Evolutionary conservation across 1,139 yeast genomes (phyloP).

Genomic region (Kodamaea fungicola): DNA sequence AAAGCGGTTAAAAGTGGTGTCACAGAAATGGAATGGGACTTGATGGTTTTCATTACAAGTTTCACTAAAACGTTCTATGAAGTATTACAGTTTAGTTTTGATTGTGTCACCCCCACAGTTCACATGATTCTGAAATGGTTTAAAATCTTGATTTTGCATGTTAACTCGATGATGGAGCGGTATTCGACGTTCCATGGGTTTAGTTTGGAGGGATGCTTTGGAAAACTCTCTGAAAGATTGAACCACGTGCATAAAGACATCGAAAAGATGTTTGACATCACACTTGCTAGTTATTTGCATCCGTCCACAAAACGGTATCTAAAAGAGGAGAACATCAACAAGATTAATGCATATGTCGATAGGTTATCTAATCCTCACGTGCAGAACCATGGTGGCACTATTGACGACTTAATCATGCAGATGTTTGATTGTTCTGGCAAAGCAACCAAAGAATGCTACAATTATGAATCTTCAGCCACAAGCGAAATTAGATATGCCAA

Average conservation of each 20-base stretch:
- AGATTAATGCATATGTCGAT: slow-evolving; percentile 11
- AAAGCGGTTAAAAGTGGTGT: background rate
- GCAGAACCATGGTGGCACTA: background rate
- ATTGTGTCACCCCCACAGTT: slow-evolving; percentile 11
- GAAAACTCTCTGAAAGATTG: slow-evolving; percentile 6
- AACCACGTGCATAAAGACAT: slow-evolving; percentile 11
- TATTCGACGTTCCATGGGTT: slow-evolving; percentile 1
- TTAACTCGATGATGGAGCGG: slow-evolving; percentile 9
- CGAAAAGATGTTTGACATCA: slow-evolving; percentile 16
- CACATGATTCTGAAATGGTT: slow-evolving; percentile 22
- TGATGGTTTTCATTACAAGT: slow-evolving; percentile 12
- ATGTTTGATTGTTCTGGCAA: slow-evolving; percentile 28
- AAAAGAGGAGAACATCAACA: slow-evolving; percentile 16
- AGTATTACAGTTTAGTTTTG: slow-evolving; percentile 9
- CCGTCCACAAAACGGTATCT: slow-evolving; percentile 25
- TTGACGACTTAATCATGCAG: slow-evolving; percentile 25
- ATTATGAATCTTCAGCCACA: slow-evolving; percentile 22
- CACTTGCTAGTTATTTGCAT: slow-evolving; percentile 22
- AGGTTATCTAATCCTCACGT: slow-evolving; percentile 1
- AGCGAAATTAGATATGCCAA: slow-evolving; percentile 11
- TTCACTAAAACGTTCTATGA: slow-evolving; percentile 13
- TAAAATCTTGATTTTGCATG: slow-evolving; percentile 18
- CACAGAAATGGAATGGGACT: slow-evolving; percentile 15
- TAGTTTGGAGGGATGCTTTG: slow-evolving; percentile 6
- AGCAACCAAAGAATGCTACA: slow-evolving; percentile 22